Evolutionary conservation across 345 rosid species (phyloP).

Genomic region (Salix exigua): DNA sequence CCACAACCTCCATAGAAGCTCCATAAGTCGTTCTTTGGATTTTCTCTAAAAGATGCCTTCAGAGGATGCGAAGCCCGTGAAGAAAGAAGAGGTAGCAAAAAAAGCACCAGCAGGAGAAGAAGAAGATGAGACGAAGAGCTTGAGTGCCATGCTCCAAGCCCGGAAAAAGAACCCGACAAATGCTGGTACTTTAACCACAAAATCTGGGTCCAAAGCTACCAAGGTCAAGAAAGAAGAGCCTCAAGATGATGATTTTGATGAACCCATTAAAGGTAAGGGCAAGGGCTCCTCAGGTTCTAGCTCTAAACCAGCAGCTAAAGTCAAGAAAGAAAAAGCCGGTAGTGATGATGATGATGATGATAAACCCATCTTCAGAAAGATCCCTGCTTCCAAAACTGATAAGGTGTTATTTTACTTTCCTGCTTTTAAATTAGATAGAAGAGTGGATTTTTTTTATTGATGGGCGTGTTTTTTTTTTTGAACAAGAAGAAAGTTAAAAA

Average conservation of each 20-base stretch:
- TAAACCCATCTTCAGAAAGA: constrained; percentile 44
- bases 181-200: constrained; percentile 31
- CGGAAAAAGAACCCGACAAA: constrained; percentile 46
- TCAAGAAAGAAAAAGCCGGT: constrained; percentile 36
- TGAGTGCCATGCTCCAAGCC: constrained; percentile 45
- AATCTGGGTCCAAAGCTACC: constrained; percentile 24
- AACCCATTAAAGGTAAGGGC: constrained; percentile 5
- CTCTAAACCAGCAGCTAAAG: constrained; percentile 24
- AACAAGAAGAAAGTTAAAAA: constrained; percentile 46
- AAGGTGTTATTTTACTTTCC: constrained; percentile 32
- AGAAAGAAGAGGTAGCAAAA: constrained; percentile 15
- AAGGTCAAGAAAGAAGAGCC: constrained; percentile 51
- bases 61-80: constrained; percentile 45
- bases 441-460: not conserved
- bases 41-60: constrained; percentile 46
- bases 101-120: constrained; percentile 25
- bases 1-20: not conserved
- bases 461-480: not conserved
- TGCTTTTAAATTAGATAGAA: not conserved
- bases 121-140: constrained; percentile 37
- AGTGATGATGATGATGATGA: constrained; percentile 24
- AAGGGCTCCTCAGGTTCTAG: constrained; percentile 29
- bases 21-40: not conserved
- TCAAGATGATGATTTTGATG: constrained; percentile 11
- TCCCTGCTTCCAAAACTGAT: constrained; percentile 33